These are phyloP conservation scores for Aegilops umbellulata DNA, from an alignment of 176 grass and related monocot genomes.

Conservation along the genomic window DNA sequence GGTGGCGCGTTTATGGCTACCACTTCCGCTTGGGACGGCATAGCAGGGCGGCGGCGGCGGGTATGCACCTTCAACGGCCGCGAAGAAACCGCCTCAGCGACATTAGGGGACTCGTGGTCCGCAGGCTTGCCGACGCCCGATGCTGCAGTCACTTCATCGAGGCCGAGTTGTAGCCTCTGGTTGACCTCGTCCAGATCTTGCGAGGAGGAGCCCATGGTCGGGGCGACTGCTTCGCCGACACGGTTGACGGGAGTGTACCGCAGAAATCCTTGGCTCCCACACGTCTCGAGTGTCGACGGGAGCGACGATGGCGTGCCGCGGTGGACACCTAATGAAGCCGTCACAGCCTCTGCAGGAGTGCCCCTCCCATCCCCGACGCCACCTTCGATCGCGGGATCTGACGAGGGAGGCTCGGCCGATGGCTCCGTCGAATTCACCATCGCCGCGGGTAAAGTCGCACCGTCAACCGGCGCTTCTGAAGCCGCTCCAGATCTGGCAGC, in stretches of 20 bases:
- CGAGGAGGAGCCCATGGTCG: slow-evolving; percentile 17
- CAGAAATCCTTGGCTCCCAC: not conserved
- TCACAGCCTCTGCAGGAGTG: not conserved
- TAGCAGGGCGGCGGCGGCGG: not conserved
- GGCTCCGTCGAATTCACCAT: slow-evolving; percentile 52
- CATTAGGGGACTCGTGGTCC: not conserved
- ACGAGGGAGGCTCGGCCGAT: not conserved
- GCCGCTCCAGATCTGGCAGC: not conserved
- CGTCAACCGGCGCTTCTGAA: no score
- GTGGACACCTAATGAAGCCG: not conserved
- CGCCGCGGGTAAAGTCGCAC: slow-evolving; percentile 24
- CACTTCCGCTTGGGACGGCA: no score
- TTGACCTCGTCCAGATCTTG: slow-evolving; percentile 30
- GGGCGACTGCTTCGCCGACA: slow-evolving; percentile 16
- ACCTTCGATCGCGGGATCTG: slow-evolving; percentile 48
- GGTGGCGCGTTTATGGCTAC: no score
- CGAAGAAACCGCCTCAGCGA: not conserved
- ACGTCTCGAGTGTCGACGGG: slow-evolving; percentile 44
- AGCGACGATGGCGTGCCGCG: slow-evolving; percentile 31
- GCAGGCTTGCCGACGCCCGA: not conserved
- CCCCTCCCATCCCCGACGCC: slow-evolving; percentile 7
- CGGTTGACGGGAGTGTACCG: slow-evolving; percentile 38
- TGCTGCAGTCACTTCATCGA: slow-evolving; percentile 28
- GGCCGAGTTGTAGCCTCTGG: slow-evolving; percentile 32
- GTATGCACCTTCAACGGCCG: slow-evolving; percentile 53